Base-by-base conservation (phyloP, 2,329 filamentous ascomycete species). In the Fusarium praegraminearum region DNA sequence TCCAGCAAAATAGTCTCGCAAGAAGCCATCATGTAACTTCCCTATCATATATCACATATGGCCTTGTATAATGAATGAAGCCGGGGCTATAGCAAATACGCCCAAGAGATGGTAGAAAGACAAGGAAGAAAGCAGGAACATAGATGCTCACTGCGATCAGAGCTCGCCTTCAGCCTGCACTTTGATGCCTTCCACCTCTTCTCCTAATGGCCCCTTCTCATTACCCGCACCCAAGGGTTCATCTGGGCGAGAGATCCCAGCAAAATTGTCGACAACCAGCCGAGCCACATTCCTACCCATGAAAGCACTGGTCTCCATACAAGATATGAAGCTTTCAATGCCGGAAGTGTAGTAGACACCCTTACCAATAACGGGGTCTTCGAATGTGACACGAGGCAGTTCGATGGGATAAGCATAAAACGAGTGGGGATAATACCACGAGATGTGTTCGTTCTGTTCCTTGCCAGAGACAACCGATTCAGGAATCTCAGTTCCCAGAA, bases 271-370 rank as follows among this genome's bases (percentile, higher is more conserved):
- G 1, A 89, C 84, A 46, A 95, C 83, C 56, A 96, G 80, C 67
- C 84, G 85, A 11, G 93, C 93, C 22, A 96, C 90, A 76, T 96
- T 96, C 86, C 87, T 93, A 1, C 96, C 96, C 89, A 96, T 96
- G 71, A 98, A 80, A 2, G 93, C 92, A 78, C 90, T 97, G 9
- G 96, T 98, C 83, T 99, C 96, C 96, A 99, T 98, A 0, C 94
- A 97, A 12, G 92, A 96, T 72, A 98, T 97, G 78, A 99, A 98
- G 72, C 91, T 91, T 81, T 98, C 95, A 44, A 98, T 97, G 4
- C 88, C 89, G 13, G 88, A 89, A 0, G 89, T 91, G 76, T 91
- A 91, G 79, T 89, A 96, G 16, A 95, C 75, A 0, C 88, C 87
- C 9, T 86, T 79, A 7, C 88, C 89, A 5, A 98, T 77, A 67